These are phyloP conservation scores for Verticillium tricorpus DNA, from an alignment of 2,329 filamentous ascomycete genomes.

Conservation along the genomic window DNA sequence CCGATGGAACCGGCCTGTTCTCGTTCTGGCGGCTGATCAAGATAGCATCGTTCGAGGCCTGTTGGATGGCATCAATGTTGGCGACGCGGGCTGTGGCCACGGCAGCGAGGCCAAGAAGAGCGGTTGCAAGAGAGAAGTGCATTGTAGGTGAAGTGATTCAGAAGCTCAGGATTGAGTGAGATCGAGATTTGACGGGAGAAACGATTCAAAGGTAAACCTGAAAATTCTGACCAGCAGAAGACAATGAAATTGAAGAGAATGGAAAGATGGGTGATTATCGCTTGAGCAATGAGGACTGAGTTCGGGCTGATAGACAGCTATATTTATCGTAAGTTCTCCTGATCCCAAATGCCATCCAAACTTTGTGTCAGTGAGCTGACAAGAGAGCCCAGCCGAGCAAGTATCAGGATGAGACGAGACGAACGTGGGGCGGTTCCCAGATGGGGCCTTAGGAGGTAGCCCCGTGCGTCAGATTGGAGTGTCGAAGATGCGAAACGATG, in stretches of 20 bases:
- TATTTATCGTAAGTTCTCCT: background rate
- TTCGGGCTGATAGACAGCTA: too few relatives aligned
- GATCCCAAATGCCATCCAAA: background rate
- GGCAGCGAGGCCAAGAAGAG: constrained; percentile 20
- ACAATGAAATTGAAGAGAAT: background rate
- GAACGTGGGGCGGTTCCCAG: background rate
- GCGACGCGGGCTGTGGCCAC: constrained; percentile 13
- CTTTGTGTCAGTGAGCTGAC: background rate
- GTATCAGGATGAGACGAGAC: background rate
- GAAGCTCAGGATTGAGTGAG: background rate
- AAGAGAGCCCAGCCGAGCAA: background rate
- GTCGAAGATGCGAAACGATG: background rate
- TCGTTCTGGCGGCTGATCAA: constrained; percentile 25
- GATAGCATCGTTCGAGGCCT: constrained; percentile 15
- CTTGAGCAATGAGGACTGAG: background rate
- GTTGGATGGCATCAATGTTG: background rate
- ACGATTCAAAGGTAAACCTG: background rate
- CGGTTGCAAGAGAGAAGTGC: constrained; percentile 19
- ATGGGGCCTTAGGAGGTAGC: background rate
- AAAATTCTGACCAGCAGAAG: background rate
- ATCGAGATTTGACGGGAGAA: background rate
- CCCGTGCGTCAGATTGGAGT: background rate
- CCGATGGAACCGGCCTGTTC: constrained; percentile 26
- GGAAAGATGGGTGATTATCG: background rate
- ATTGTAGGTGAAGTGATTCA: constrained; percentile 15